These are phyloP conservation scores for Sisymbrium altissimum DNA, from an alignment of 345 rosid genomes.

Conservation along the genomic window DNA sequence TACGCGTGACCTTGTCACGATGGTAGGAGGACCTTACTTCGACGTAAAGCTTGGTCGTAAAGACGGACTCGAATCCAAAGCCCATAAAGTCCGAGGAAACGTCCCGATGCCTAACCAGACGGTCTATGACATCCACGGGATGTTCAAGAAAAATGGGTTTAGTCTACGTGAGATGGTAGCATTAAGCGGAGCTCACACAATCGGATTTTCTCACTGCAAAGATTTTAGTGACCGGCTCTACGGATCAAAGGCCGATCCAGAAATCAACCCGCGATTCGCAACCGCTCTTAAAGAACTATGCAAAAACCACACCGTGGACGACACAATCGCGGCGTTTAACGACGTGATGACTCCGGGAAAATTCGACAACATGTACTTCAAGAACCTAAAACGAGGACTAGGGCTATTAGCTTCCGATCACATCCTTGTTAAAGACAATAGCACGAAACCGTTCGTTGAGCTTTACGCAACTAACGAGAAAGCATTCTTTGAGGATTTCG, in stretches of 20 bases:
- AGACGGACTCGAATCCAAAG: constrained; percentile 48
- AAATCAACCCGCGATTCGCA: constrained; percentile 41
- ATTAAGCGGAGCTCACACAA: constrained; percentile 55
- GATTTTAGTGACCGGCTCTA: constrained; percentile 42
- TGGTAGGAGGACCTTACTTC: constrained; percentile 59
- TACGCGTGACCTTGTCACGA: constrained; percentile 55
- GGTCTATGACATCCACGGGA: constrained; percentile 34
- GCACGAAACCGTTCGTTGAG: constrained; percentile 39
- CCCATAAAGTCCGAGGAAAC: constrained; percentile 31
- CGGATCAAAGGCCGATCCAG: constrained; percentile 35
- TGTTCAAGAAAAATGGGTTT: constrained; percentile 47
- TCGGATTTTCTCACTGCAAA: constrained; percentile 59
- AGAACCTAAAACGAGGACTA: constrained; percentile 44
- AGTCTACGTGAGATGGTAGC: constrained; percentile 49
- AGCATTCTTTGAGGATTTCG: constrained; percentile 43
- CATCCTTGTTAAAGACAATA: constrained; percentile 26
- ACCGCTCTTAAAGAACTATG: constrained; percentile 38
- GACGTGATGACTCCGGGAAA: constrained; percentile 55
- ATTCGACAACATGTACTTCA: constrained; percentile 52
- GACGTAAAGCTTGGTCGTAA: constrained; percentile 47
- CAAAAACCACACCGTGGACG: constrained; percentile 30
- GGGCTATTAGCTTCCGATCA: constrained; percentile 42
- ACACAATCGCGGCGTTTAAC: constrained; percentile 50
- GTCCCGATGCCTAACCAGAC: constrained; percentile 41
- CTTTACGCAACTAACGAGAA: constrained; percentile 41